Evolutionary conservation across 805 yeast genomes (phyloP), one percentile per base, ranked within the genome.

Genomic region (Lachancea quebecensis): DNA sequence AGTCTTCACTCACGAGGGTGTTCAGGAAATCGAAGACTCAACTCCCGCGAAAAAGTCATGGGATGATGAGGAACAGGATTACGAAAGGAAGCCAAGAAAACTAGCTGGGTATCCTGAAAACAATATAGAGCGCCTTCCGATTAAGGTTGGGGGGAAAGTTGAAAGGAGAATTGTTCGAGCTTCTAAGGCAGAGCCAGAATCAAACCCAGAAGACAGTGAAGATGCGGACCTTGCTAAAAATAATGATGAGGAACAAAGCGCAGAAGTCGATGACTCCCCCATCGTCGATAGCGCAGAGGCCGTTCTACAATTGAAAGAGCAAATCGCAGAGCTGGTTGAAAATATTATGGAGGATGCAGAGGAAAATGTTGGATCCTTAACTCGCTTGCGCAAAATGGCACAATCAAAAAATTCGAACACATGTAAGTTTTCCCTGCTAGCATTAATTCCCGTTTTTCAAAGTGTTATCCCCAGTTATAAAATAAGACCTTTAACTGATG

Each of bases 321-420:
- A 85, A 45, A 77, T 93, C 35, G 96, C 98, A 0, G 79, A 76
- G 15, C 64, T 82, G 40, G 96, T 95, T 1, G 85, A 86, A 34
- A 75, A 75, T 35, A 66, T 91, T 31, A 79, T 79, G 56, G 95
- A 89, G 60, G 86, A 87, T 47, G 96, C 98, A 6, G 98, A 93
- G 62, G 95, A 87, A 57, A 77, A 90, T 56, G 72, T 83, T 7
- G 59, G 75, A 11, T 70, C 79, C 27, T 68, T 90, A 10, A 73
- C 84, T 2, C 77, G 90, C 59, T 70, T 85, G 41, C 69, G 85
- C 43, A 78, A 74, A 53, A 83, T 85, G 88, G 72, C 86, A 0
- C 74, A 70, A 46, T 82, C 93, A 1, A 75, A 74, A 53, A 81
- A 83, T 53, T 70, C 77, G 45, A 82, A 75, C 56, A 80, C 85